Evolutionary conservation across 345 rosid genomes (phyloP), one percentile per base, ranked within the genome.

Genomic region (Populus tremula): DNA sequence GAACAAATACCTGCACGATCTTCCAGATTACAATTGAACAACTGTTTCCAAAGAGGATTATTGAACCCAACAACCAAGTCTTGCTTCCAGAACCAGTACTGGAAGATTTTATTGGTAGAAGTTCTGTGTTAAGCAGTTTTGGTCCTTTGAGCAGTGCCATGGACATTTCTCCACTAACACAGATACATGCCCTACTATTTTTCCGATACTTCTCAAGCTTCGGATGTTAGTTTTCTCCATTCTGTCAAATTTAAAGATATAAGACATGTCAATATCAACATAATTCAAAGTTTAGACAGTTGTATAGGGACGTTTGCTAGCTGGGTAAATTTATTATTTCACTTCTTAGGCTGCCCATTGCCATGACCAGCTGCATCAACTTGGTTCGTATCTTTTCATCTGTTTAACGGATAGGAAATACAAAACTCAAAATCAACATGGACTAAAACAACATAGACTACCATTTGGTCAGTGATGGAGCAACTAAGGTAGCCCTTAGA

Each of bases 111-210:
- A 53, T 61, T 4, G 74, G 76, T 13, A 61, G 13, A 5, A 87
- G 7, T 29, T 75, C 11, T 31, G 82, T 33, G 78, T 87, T 84
- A 25, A 90, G 78, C 41, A 89, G 63, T 74, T 82, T 85, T 4
- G 91, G 85, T 0, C 90, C 92, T 78, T 87, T 89, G 20, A 90
- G 83, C 70, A 90, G 73, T 20, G 92, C 86, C 92, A 90, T 87
- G 53, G 83, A 77, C 77, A 90, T 83, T 67, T 93, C 93, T 86
- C 93, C 93, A 23, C 88, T 72, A 0, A 88, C 91, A 47, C 85
- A 82, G 59, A 82, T 13, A 0, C 70, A 33, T 18, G 87, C 50
- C 90, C 88, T 18, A 75, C 1, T n/a, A 84, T 76, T 82, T 88
- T 88, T 36, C 83, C 88, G 20, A 68, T 38, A 25, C 84, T 79